A percentile compares a stretch with the other conserved stretches of the same genome.
These are phyloP conservation scores for Abrus precatorius DNA, from an alignment of 306 rosid genomes.

Conservation along the genomic window DNA sequence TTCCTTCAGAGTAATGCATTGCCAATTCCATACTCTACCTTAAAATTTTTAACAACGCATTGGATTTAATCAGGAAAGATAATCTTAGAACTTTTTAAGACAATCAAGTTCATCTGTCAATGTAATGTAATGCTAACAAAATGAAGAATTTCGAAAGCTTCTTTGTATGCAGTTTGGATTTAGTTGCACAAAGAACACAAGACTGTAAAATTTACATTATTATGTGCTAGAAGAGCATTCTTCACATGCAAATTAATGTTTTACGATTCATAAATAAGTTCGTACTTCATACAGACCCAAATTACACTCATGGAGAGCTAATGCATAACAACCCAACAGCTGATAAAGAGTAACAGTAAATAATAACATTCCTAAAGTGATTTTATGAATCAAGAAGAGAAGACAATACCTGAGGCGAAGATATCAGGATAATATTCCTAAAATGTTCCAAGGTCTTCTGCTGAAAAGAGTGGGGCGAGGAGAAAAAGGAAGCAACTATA, in stretches of 20 bases:
- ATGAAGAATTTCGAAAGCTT: constrained; percentile 15
- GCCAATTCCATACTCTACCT: neutral
- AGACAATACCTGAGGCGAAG: constrained; percentile 91
- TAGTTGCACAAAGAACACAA: neutral
- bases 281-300: neutral
- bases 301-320: constrained; percentile 6
- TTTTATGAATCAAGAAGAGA: constrained; percentile 21
- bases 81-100: constrained; percentile 1
- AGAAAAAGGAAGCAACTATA: constrained; percentile 32
- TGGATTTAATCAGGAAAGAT: constrained; percentile 15
- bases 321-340: constrained; percentile 13
- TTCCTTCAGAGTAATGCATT: constrained; percentile 22
- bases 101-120: constrained; percentile 20
- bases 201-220: neutral
- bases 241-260: constrained; percentile 7
- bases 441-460: constrained; percentile 84
- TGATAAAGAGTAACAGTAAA: constrained; percentile 14
- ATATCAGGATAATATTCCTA: constrained; percentile 80
- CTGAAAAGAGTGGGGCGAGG: constrained; percentile 61
- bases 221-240: neutral
- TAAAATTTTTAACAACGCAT: neutral
- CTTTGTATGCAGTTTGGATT: neutral
- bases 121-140: constrained; percentile 1
- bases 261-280: constrained; percentile 15
- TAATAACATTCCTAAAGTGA: neutral